A percentile compares a stretch with the other conserved stretches of the same genome.
Evolutionary conservation across 345 rosid species (phyloP).

Genomic region (Iberis pinnata): DNA sequence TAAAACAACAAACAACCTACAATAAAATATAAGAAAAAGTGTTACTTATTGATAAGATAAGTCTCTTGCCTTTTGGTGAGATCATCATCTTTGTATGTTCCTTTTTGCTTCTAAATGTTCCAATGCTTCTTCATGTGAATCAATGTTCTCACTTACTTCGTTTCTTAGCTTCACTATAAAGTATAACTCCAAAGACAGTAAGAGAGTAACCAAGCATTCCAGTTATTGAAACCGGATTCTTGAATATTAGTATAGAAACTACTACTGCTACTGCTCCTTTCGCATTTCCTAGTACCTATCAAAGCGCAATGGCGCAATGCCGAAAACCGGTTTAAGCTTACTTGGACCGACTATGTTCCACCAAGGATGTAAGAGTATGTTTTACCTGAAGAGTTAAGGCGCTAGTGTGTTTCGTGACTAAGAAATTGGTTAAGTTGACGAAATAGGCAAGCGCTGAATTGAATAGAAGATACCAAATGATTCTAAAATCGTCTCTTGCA

Average conservation of each 20-base stretch:
- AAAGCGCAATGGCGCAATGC: neutral
- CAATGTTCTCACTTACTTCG: constrained; percentile 65
- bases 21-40: no score
- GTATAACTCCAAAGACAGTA: constrained; percentile 86
- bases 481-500: constrained; percentile 51
- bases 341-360: no score
- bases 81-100: constrained; percentile 3
- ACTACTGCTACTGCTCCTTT: constrained; percentile 99
- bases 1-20: neutral
- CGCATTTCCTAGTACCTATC: constrained; percentile 94
- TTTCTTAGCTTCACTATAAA: constrained; percentile 97
- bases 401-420: constrained; percentile 73
- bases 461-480: constrained; percentile 90
- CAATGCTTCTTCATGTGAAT: no score
- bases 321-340: neutral
- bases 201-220: constrained; percentile 95
- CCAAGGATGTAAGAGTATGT: no score
- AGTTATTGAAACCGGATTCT: constrained; percentile 86
- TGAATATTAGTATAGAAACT: constrained; percentile 87
- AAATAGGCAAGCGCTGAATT: constrained; percentile 91
- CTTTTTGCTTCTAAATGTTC: no score
- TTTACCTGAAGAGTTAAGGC: constrained; percentile 87
- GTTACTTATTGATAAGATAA: no score
- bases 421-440: constrained; percentile 48
- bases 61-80: no score